Conservation (phyloP, 2,329 filamentous ascomycete genomes). For the Botrytis fragariae region DNA sequence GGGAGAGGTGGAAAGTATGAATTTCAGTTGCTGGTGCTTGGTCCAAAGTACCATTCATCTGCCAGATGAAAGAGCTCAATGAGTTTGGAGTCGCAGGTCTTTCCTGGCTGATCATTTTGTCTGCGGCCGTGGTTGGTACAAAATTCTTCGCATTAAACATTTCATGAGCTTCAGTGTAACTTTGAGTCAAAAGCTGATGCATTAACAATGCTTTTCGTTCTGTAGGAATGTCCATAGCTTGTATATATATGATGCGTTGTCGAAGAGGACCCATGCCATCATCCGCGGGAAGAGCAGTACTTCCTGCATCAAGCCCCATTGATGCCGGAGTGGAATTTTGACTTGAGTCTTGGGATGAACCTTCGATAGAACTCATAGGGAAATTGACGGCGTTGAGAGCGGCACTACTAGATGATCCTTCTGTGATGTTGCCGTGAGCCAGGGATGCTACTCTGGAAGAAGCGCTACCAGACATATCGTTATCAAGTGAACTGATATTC, state of each 20-base stretch:
- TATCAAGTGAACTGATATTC: constrained; percentile 27
- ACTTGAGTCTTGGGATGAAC: constrained; percentile 30
- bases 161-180: constrained; percentile 53
- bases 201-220: constrained; percentile 69
- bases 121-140: constrained; percentile 27
- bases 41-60: constrained; percentile 41
- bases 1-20: constrained; percentile 50
- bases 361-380: constrained; percentile 32
- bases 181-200: constrained; percentile 68
- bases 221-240: constrained; percentile 56
- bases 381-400: constrained; percentile 12
- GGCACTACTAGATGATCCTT: constrained; percentile 23
- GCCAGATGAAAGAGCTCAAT: constrained; percentile 59
- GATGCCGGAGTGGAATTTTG: constrained; percentile 23
- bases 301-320: constrained; percentile 27
- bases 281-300: constrained; percentile 58
- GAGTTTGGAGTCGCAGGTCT: constrained; percentile 46
- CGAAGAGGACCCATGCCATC: constrained; percentile 73
- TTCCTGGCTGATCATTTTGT: constrained; percentile 41
- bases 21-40: constrained; percentile 27
- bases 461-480: constrained; percentile 34
- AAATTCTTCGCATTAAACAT: constrained; percentile 34
- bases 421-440: constrained; percentile 30
- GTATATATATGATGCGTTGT: constrained; percentile 65
- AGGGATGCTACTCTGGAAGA: constrained; percentile 30